Evolutionary conservation across 2,329 filamentous ascomycete species (phyloP).

Genomic region (Epichloe sylvatica): DNA sequence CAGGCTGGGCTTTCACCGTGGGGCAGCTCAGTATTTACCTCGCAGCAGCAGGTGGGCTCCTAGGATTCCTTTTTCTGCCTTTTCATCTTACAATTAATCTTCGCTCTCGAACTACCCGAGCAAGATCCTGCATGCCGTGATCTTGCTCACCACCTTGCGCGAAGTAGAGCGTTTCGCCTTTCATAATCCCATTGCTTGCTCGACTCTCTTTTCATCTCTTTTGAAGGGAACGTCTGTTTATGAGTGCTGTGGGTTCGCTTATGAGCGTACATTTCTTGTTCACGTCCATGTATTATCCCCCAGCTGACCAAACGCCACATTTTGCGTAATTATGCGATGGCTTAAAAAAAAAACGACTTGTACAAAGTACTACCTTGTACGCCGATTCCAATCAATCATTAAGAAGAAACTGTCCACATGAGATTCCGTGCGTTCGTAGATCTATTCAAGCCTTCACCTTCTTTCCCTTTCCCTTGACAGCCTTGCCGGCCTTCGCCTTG

Average conservation of each 20-base stretch:
- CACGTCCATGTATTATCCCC: neutral
- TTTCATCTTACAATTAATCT: slow-evolving; percentile 34
- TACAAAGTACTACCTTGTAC: slow-evolving; percentile 4
- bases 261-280: slow-evolving; percentile 38
- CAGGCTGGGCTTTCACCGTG: neutral
- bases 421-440: neutral
- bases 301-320: neutral
- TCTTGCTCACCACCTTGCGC: slow-evolving; percentile 28
- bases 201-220: slow-evolving; percentile 14
- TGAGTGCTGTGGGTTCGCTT: slow-evolving; percentile 47
- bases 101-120: slow-evolving; percentile 22
- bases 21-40: neutral
- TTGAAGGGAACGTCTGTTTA: slow-evolving; percentile 5
- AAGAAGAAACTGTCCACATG: neutral
- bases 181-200: slow-evolving; percentile 46
- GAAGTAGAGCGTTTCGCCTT: slow-evolving; percentile 44
- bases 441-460: slow-evolving; percentile 8
- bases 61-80: slow-evolving; percentile 14
- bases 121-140: slow-evolving; percentile 21
- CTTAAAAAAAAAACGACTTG: neutral
- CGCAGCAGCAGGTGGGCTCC: neutral
- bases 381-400: slow-evolving; percentile 1
- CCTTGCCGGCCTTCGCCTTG: slow-evolving; percentile 12
- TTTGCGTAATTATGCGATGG: neutral
- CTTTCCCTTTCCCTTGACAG: slow-evolving; percentile 20